Evolutionary conservation across 78 protist species (phyloP).

Genomic region (Speleostelium caveatum): DNA sequence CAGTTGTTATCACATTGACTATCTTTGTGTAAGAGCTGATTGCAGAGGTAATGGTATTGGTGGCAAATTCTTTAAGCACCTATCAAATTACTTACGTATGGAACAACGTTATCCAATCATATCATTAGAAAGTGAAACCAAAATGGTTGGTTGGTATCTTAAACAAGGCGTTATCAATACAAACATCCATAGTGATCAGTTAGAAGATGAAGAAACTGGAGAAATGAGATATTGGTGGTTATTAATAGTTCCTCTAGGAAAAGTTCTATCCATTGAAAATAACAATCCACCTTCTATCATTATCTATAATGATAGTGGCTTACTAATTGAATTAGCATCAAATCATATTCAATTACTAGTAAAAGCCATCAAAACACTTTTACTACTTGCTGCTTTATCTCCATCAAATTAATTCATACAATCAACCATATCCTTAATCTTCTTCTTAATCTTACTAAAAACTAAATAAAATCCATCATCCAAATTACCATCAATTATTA

Average conservation of each 20-base stretch:
- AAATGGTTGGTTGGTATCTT: conserved; percentile 59
- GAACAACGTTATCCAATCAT: conserved; percentile 48
- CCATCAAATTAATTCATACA: too few species aligned
- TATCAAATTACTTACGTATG: conserved; percentile 1
- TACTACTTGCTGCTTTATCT: not conserved
- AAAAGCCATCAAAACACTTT: not conserved
- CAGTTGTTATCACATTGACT: conserved; percentile 53
- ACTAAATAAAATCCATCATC: too few species aligned
- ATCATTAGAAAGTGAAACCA: conserved; percentile 62
- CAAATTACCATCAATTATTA: too few species aligned
- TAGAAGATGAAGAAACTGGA: conserved; percentile 37
- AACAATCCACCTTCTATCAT: not conserved
- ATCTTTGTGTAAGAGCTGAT: conserved; percentile 62
- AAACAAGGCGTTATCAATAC: conserved; percentile 8
- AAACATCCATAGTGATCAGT: conserved; percentile 24
- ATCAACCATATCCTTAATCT: too few species aligned
- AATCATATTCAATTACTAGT: not conserved
- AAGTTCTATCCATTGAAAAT: not conserved
- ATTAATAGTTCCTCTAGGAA: conserved; percentile 46
- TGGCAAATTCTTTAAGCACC: conserved; percentile 67
- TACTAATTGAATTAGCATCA: not conserved
- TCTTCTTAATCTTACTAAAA: too few species aligned
- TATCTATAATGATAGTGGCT: not conserved
- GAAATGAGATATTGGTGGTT: conserved; percentile 45
- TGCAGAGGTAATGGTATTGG: conserved; percentile 63